Evolutionary conservation across 2,329 filamentous ascomycete species (phyloP).

Genomic region (Bisporella sp.): DNA sequence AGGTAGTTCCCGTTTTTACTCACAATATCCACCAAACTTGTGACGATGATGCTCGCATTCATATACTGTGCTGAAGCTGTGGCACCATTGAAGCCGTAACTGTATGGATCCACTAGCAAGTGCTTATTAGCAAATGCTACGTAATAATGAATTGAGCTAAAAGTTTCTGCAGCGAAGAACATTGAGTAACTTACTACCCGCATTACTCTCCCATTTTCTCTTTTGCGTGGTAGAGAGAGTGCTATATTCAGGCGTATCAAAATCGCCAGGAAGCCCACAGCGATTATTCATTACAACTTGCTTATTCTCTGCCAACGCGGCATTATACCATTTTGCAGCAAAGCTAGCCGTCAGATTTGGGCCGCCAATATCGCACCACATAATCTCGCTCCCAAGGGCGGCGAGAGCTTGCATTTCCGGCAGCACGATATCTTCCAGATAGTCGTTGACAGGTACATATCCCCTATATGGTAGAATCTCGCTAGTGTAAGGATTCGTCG

Average conservation of each 20-base stretch:
- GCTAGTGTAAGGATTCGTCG: constrained; percentile 32
- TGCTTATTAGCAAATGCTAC: too few relatives aligned
- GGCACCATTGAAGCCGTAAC: constrained; percentile 50
- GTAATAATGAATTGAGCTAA: too few relatives aligned
- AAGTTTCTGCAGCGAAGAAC: too few relatives aligned
- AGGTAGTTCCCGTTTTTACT: constrained; percentile 49
- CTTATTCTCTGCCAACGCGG: constrained; percentile 29
- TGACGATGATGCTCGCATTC: constrained; percentile 40
- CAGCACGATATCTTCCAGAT: constrained; percentile 33
- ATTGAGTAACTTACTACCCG: constrained; percentile 30
- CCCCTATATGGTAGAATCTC: constrained; percentile 35
- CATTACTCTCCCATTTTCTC: constrained; percentile 52
- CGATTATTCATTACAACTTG: constrained; percentile 49
- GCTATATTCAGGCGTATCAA: constrained; percentile 53
- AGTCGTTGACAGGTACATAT: constrained; percentile 31
- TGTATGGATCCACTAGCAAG: constrained; percentile 42
- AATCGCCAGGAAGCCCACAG: constrained; percentile 47
- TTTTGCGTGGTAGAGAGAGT: constrained; percentile 39
- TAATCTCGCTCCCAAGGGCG: constrained; percentile 35
- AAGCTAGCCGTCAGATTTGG: constrained; percentile 35
- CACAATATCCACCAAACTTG: constrained; percentile 42
- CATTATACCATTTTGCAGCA: constrained; percentile 34
- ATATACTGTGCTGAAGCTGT: constrained; percentile 43
- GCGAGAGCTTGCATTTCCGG: constrained; percentile 39
- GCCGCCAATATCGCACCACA: constrained; percentile 41